These are phyloP conservation scores for Prunus fruticosa DNA, from an alignment of 306 rosid species.

Conservation along the genomic window DNA sequence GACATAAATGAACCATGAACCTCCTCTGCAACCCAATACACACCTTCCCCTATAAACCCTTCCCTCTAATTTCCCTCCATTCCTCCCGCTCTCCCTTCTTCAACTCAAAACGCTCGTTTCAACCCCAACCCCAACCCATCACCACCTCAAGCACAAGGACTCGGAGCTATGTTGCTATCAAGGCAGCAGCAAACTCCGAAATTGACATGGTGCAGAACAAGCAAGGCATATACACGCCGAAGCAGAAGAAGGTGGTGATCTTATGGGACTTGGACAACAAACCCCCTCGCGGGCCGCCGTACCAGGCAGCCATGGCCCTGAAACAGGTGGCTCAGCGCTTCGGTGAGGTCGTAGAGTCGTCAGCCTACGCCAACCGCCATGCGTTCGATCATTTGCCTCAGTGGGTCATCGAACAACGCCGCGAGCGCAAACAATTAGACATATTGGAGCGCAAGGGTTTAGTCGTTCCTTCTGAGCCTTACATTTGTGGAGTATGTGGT, in stretches of 20 bases:
- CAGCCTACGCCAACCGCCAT: constrained; percentile 89
- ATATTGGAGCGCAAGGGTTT: constrained; percentile 64
- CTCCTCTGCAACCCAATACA: constrained; percentile 22
- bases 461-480: constrained; percentile 45
- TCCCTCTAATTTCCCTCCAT: constrained; percentile 16
- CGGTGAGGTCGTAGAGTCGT: constrained; percentile 63
- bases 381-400: constrained; percentile 72
- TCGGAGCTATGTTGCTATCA: background rate
- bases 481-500: constrained; percentile 66
- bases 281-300: constrained; percentile 87
- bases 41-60: constrained; percentile 4
- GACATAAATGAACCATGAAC: constrained; percentile 25
- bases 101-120: constrained; percentile 17
- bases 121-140: constrained; percentile 1
- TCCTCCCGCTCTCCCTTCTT: constrained; percentile 23
- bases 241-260: constrained; percentile 58
- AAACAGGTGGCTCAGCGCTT: constrained; percentile 48
- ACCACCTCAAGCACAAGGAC: background rate
- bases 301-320: constrained; percentile 70
- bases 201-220: constrained; percentile 79
- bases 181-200: constrained; percentile 36
- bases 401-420: constrained; percentile 62
- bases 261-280: constrained; percentile 97
- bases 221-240: constrained; percentile 57
- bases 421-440: constrained; percentile 52